phyloP scores from a whole-genome alignment of 257 asterid genomes.

The Verbascum thapsus region DNA sequence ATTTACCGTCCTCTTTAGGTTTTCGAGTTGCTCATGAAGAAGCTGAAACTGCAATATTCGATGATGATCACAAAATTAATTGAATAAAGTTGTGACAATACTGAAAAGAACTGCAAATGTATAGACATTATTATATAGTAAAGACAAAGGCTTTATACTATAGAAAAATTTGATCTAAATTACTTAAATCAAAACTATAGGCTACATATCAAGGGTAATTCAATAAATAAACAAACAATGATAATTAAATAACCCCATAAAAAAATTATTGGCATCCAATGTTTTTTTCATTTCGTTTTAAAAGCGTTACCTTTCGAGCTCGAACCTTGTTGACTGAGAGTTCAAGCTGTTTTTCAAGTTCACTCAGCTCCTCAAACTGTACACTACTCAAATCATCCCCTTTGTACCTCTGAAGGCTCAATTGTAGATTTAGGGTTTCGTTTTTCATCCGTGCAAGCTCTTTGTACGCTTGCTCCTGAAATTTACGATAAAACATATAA shows the following conservation, averaged over 20 bases:
- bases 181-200: no score
- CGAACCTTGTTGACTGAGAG: slow-evolving; percentile 61
- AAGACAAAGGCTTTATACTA: no score
- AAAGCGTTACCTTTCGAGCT: slow-evolving; percentile 59
- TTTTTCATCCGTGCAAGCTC: slow-evolving; percentile 55
- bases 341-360: slow-evolving; percentile 66
- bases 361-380: slow-evolving; percentile 54
- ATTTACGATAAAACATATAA: not conserved
- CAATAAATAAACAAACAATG: no score
- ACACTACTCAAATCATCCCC: slow-evolving; percentile 63
- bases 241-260: no score
- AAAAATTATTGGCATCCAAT: no score
- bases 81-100: not conserved
- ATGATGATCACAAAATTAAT: not conserved
- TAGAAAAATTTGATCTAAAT: no score
- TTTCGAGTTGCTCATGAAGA: slow-evolving; percentile 71
- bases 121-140: no score
- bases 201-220: no score
- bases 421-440: slow-evolving; percentile 63
- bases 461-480: slow-evolving; percentile 47
- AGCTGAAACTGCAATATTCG: slow-evolving; percentile 70
- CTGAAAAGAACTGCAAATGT: not conserved
- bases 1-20: slow-evolving; percentile 73
- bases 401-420: slow-evolving; percentile 71
- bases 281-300: no score